Base-by-base conservation (phyloP, 1,139 yeast genomes). In the Oligophagozyma castellii region DNA sequence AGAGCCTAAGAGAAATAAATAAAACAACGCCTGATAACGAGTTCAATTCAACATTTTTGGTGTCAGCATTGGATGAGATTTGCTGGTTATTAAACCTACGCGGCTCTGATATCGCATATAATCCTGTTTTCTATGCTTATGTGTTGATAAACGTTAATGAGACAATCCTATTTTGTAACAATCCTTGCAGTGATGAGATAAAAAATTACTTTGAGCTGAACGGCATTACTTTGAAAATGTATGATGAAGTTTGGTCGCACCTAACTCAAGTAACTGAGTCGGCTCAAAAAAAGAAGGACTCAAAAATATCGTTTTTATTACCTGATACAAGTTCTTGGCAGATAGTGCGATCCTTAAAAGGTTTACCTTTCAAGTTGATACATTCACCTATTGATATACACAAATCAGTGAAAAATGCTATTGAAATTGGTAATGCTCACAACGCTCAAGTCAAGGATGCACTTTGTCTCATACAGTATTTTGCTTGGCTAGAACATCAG, bases 31-130 rank as follows among this genome's bases (percentile, higher is more conserved):
- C 26, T 35, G 44, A 51, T 38, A 60, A 65, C 5, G 21, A 21
- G 28, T 16, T 16, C 14, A 18, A 19, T 34, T 19, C 29, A 6
- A 39, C 43, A 38, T 51, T 81, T 38, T 68, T 80, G 5, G 62
- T 83, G 5, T 65, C 76, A 25, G 79, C 94, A 0, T 59, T 83
- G 36, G 98, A 89, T 56, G 95, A 89, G 48, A 69, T 86, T 36
- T 93, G 95, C 5, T 86, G 95, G 96, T 58, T 84, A 33, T 67
- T 84, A 49, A 89, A 89, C 48, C 61, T 89, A 40, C 68, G 96
- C 43, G 96, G 96, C 12, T 61, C 67, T 22, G 93, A 80, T 51
- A 81, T 89, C 39, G 78, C 73, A 23, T 92, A 63, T 56, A 89
- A 86, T 50, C 98, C 99, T 2, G 89, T 92, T 11, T 92, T 92